phyloP scores from a whole-genome alignment of 208 protist species.

The Zelonia costaricensis region DNA sequence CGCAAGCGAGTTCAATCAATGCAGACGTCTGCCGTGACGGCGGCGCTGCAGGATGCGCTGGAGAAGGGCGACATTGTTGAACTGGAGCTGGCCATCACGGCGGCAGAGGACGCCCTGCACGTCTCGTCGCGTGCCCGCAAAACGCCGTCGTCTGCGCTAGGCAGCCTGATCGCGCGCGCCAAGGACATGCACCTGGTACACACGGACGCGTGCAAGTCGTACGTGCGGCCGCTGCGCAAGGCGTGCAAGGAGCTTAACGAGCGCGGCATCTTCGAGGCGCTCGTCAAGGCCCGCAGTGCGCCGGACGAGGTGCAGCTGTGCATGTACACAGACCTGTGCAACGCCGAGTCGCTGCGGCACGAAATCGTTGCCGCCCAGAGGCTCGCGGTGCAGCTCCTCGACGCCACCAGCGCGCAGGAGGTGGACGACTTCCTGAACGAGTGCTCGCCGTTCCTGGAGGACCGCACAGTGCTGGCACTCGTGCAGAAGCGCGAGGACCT shows the following conservation, averaged over 20 bases:
- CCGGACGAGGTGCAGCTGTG: constrained; percentile 47
- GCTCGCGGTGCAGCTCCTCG: constrained; percentile 35
- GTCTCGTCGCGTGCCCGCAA: constrained; percentile 19
- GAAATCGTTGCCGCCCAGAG: constrained; percentile 42
- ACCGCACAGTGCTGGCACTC: constrained; percentile 51
- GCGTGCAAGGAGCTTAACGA: constrained; percentile 58
- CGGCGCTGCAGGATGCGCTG: constrained; percentile 44
- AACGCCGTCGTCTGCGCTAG: constrained; percentile 17
- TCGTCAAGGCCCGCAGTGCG: constrained; percentile 39
- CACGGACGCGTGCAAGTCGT: constrained; percentile 52
- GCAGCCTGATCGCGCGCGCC: constrained; percentile 26
- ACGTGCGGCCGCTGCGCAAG: constrained; percentile 61
- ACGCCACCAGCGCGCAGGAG: constrained; percentile 34
- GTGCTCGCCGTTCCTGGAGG: constrained; percentile 48
- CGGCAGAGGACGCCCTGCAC: constrained; percentile 31
- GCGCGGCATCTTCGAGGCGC: constrained; percentile 48
- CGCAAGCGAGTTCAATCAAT: too few species aligned
- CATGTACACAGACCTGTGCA: constrained; percentile 73
- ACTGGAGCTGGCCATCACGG: constrained; percentile 57
- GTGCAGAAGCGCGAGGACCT: constrained; percentile 63
- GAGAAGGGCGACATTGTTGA: constrained; percentile 68
- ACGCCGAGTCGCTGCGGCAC: constrained; percentile 55
- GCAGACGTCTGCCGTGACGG: constrained; percentile 12
- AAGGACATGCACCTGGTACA: constrained; percentile 40
- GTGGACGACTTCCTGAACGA: constrained; percentile 63